Conservation (phyloP, 129 eudicot genomes). For the Helichrysum umbraculigerum region DNA sequence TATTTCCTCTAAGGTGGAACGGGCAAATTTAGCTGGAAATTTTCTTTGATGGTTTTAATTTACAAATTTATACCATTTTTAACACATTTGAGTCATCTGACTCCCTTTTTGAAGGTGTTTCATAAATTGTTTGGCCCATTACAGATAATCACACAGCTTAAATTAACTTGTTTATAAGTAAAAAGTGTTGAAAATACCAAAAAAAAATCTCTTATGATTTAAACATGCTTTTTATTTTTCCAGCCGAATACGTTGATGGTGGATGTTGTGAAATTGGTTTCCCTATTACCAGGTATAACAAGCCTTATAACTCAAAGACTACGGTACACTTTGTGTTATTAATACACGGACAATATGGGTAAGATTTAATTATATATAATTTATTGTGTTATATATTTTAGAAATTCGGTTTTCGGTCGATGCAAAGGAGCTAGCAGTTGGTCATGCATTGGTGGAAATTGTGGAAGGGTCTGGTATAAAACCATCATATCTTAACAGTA, state of each 20-base stretch:
- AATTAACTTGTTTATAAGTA: background rate
- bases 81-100: too few species aligned
- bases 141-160: too few species aligned
- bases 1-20: background rate
- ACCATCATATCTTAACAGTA: constrained; percentile 82
- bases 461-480: constrained; percentile 76
- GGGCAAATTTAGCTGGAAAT: too few species aligned
- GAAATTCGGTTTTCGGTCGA: constrained; percentile 80
- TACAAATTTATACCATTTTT: too few species aligned
- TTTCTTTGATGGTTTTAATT: too few species aligned
- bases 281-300: background rate
- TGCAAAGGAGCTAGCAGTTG: constrained; percentile 84
- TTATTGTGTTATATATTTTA: constrained; percentile 15
- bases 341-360: background rate
- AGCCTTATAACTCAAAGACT: background rate
- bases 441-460: constrained; percentile 62
- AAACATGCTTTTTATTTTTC: background rate
- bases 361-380: background rate
- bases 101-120: too few species aligned
- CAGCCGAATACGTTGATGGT: background rate
- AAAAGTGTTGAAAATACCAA: background rate
- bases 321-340: background rate
- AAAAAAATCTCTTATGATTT: too few species aligned
- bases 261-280: background rate
- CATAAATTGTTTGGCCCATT: too few species aligned